phyloP scores from a whole-genome alignment of 805 yeast genomes.

The Sugiyamaella smithiae region DNA sequence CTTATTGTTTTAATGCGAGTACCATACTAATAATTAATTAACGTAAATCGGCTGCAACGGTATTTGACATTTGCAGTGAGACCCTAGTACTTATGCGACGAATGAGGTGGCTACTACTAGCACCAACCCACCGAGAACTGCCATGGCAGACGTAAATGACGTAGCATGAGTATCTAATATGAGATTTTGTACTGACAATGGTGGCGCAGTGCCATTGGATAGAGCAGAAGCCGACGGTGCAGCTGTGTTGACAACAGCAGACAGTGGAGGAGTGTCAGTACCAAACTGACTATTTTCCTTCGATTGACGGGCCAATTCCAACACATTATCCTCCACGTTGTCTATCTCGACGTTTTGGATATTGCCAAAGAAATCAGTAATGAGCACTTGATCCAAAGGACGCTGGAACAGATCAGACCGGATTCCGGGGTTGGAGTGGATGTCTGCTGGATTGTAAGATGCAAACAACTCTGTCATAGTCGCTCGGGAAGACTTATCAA shows the following conservation, averaged over 20 bases:
- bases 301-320: conserved; percentile 13
- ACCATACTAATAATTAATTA: no score
- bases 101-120: background rate
- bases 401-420: conserved; percentile 74
- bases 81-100: background rate
- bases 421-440: conserved; percentile 93
- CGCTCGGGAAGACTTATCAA: conserved; percentile 67
- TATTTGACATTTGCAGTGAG: no score
- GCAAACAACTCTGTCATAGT: conserved; percentile 84
- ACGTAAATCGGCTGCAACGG: no score
- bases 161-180: background rate
- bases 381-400: conserved; percentile 61
- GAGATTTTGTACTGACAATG: background rate
- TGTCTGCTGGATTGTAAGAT: conserved; percentile 76
- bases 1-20: no score
- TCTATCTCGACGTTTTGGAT: conserved; percentile 77
- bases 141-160: background rate
- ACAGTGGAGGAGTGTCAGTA: background rate
- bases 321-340: conserved; percentile 32
- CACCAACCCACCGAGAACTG: background rate
- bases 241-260: background rate
- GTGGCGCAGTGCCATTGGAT: background rate
- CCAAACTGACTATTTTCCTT: conserved; percentile 4
- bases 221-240: background rate
- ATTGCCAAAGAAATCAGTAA: conserved; percentile 94